phyloP scores from a whole-genome alignment of 2,329 filamentous ascomycete genomes.

The Fusarium coffeatum region DNA sequence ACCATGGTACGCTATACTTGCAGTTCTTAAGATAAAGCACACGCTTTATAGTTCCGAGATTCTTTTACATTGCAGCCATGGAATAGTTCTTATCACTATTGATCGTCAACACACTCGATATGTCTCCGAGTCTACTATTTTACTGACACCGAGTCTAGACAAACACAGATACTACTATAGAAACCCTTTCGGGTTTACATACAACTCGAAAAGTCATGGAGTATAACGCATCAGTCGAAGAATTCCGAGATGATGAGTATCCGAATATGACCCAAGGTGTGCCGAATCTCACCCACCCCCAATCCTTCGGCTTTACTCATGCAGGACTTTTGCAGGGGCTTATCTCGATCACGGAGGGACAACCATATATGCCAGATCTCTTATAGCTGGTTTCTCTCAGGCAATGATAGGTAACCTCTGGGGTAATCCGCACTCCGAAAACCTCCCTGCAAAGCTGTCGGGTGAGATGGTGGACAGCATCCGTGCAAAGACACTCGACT shows the following conservation, averaged over 20 bases:
- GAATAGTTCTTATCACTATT: neutral
- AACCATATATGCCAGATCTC: constrained; percentile 68
- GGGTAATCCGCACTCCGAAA: constrained; percentile 76
- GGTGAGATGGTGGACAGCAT: constrained; percentile 68
- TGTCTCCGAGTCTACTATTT: neutral
- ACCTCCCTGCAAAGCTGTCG: constrained; percentile 67
- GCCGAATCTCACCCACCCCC: neutral
- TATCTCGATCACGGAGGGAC: constrained; percentile 71
- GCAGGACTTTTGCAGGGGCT: constrained; percentile 41
- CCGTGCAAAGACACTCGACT: constrained; percentile 63
- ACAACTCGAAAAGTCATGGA: constrained; percentile 32
- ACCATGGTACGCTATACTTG: constrained; percentile 29
- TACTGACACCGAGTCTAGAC: constrained; percentile 12
- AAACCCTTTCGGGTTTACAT: constrained; percentile 20
- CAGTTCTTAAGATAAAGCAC: neutral
- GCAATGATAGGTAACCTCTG: constrained; percentile 69
- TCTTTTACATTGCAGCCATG: neutral
- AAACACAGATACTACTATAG: constrained; percentile 16
- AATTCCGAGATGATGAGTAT: constrained; percentile 45
- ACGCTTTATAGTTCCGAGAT: neutral
- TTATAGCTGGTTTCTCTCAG: constrained; percentile 65
- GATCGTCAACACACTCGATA: neutral
- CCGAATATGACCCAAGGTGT: constrained; percentile 45
- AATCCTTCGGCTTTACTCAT: constrained; percentile 12
- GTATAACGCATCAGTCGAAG: constrained; percentile 43